phyloP scores from a whole-genome alignment of 805 yeast species.

The Ogataea trehaloabstinens region DNA sequence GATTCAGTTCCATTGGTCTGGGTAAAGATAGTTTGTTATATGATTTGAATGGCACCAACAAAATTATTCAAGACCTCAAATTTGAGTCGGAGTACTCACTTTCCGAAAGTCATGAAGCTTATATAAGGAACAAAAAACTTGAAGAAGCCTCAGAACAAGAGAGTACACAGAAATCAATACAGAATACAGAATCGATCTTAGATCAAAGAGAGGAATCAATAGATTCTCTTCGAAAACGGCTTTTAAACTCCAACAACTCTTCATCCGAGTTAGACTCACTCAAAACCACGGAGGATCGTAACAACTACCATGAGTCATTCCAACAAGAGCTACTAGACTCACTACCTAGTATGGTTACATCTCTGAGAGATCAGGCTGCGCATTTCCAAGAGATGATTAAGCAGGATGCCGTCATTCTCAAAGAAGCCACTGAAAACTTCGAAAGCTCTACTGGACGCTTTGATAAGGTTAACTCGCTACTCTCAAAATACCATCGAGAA shows the following conservation, averaged over 20 bases:
- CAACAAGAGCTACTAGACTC: slow-evolving; percentile 33
- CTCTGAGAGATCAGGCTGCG: slow-evolving; percentile 30
- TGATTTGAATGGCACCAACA: slow-evolving; percentile 13
- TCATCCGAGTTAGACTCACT: slow-evolving; percentile 29
- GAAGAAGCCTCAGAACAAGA: slow-evolving; percentile 3
- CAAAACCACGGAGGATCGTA: slow-evolving; percentile 23
- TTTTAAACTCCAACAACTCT: slow-evolving; percentile 20
- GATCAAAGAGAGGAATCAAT: slow-evolving; percentile 25
- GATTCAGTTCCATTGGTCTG: slow-evolving; percentile 3
- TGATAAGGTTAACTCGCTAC: slow-evolving; percentile 24
- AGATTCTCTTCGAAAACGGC: slow-evolving; percentile 26
- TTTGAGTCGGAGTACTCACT: slow-evolving; percentile 19
- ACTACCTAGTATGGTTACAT: slow-evolving; percentile 30
- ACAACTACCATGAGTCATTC: slow-evolving; percentile 30
- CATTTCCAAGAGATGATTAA: slow-evolving; percentile 32
- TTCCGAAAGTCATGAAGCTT: slow-evolving; percentile 1
- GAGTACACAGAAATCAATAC: neutral
- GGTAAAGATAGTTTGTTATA: slow-evolving; percentile 3
- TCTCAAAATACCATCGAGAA: slow-evolving; percentile 30
- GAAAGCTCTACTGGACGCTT: slow-evolving; percentile 30
- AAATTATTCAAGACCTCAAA: slow-evolving; percentile 12
- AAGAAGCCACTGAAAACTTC: slow-evolving; percentile 33
- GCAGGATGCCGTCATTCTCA: slow-evolving; percentile 32
- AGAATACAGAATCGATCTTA: slow-evolving; percentile 1
- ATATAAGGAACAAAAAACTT: slow-evolving; percentile 1